Base-by-base conservation (phyloP, 2,329 filamentous ascomycete genomes). In the Pyricularia grisea region DNA sequence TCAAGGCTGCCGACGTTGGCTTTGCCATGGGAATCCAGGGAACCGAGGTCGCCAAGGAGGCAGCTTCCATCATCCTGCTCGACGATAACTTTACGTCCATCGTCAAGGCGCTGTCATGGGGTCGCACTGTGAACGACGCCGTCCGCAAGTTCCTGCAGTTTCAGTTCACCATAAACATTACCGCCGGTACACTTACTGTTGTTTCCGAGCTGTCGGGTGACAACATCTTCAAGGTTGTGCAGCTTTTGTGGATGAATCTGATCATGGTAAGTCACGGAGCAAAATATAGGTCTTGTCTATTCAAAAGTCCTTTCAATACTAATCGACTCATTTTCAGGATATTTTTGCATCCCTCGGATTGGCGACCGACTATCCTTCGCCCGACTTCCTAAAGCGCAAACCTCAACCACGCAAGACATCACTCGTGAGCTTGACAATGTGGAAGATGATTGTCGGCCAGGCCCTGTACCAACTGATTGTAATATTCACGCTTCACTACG, bases 371-470 rank as follows among this genome's bases (percentile, higher is more conserved):
- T 79, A 80, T 12, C 82, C 83, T 27, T 78, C 79, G 6, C 73
- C 75, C 10, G 77, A 77, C 63, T 80, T 84, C 58, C 77, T 85
- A 20, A 74, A 84, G 70, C 79, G 82, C 36, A 50, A 30, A 7
- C 77, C 78, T 2, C 76, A 78, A 27, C 73, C 73, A 2, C 71
- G 74, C 2, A 72, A 68, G 6, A 74, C 77, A 0, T 72, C 76
- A 3, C 73, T 78, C 30, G 91, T 93, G 72, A 90, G 87, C 1
- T 79, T 89, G 64, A 89, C 86, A 31, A 93, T 93, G 90, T 91
- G 90, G 90, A 93, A 93, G 79, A 93, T 93, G 90, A 92, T 93
- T 70, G 84, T 92, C 66, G 90, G 90, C 0, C 89, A 93, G 75
- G 84, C 89, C 4, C 83, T 92, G 71, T 93, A 91, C 76, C 90